Evolutionary conservation across 2,329 filamentous ascomycete genomes (phyloP).

Genomic region (Hypoxylon sp.): DNA sequence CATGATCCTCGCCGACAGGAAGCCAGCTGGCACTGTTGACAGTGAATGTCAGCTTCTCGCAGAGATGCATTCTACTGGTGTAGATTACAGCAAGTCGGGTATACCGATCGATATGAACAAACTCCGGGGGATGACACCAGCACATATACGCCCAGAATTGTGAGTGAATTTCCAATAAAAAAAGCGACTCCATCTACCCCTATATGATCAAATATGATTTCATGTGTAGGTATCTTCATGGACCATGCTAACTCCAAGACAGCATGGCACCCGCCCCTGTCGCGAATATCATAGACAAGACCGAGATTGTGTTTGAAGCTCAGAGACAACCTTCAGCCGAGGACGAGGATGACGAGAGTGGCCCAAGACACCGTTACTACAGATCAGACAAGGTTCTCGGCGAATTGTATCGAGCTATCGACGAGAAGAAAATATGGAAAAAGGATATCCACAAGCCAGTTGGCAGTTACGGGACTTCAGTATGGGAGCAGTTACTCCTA

Average conservation of each 20-base stretch:
- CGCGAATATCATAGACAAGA: slow-evolving; percentile 61
- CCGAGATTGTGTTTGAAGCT: slow-evolving; percentile 59
- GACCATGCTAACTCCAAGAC: not conserved
- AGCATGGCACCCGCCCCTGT: slow-evolving; percentile 65
- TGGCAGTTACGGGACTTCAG: slow-evolving; percentile 51
- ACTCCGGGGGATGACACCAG: slow-evolving; percentile 58
- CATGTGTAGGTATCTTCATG: slow-evolving; percentile 4
- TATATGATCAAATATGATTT: not conserved
- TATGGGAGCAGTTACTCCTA: slow-evolving; percentile 62
- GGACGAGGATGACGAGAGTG: slow-evolving; percentile 64
- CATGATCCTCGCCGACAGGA: slow-evolving; percentile 74
- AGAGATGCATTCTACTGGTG: slow-evolving; percentile 76
- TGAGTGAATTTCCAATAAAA: slow-evolving; percentile 54
- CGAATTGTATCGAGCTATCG: slow-evolving; percentile 77
- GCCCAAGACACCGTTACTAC: slow-evolving; percentile 71
- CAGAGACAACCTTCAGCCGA: slow-evolving; percentile 52
- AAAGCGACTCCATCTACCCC: not conserved
- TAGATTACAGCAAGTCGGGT: slow-evolving; percentile 84
- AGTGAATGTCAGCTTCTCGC: slow-evolving; percentile 69
- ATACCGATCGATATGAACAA: slow-evolving; percentile 66
- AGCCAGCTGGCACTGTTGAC: slow-evolving; percentile 57
- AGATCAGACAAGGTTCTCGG: slow-evolving; percentile 78
- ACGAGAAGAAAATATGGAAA: slow-evolving; percentile 77
- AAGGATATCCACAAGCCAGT: slow-evolving; percentile 60
- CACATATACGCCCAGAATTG: slow-evolving; percentile 68